phyloP scores from a whole-genome alignment of 2,329 filamentous ascomycete genomes.

The Dothiorella sarmentorum region DNA sequence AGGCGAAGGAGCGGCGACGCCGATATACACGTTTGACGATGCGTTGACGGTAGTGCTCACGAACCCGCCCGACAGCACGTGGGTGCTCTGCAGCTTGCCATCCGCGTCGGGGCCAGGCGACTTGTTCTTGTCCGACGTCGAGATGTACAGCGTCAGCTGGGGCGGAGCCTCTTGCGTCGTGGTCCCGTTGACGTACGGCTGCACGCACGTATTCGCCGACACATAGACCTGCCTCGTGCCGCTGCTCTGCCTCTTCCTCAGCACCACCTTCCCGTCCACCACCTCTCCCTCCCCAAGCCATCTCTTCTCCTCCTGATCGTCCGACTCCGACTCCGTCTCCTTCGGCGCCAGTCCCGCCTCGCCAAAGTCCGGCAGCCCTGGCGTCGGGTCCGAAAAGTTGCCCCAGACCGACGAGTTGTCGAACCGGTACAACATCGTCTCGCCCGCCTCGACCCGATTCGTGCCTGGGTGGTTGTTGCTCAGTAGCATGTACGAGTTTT shows the following conservation, averaged over 20 bases:
- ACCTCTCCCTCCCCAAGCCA: constrained; percentile 13
- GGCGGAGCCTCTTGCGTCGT: constrained; percentile 47
- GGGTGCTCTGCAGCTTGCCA: constrained; percentile 45
- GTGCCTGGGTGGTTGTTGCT: constrained; percentile 63
- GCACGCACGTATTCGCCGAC: constrained; percentile 80
- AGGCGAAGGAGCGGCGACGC: constrained; percentile 64
- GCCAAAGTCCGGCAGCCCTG: constrained; percentile 31
- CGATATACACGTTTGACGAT: constrained; percentile 69
- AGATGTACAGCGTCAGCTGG: constrained; percentile 77
- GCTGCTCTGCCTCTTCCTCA: constrained; percentile 29
- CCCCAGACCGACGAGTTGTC: constrained; percentile 54
- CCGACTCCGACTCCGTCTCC: constrained; percentile 1
- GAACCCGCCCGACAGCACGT: constrained; percentile 65
- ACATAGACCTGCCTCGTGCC: constrained; percentile 63
- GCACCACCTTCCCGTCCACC: neutral
- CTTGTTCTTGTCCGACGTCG: constrained; percentile 60
- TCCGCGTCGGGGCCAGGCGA: constrained; percentile 60
- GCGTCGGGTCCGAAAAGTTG: constrained; percentile 31
- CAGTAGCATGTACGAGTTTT: constrained; percentile 29
- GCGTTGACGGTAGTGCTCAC: constrained; percentile 61
- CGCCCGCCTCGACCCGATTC: constrained; percentile 61
- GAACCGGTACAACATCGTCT: constrained; percentile 63
- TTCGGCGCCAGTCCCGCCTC: constrained; percentile 16
- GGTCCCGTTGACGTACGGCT: constrained; percentile 59
- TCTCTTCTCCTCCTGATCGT: constrained; percentile 18